Evolutionary conservation across 768 basidiomycete species (phyloP).

Genomic region (Coprinellus aureogranulatus): DNA sequence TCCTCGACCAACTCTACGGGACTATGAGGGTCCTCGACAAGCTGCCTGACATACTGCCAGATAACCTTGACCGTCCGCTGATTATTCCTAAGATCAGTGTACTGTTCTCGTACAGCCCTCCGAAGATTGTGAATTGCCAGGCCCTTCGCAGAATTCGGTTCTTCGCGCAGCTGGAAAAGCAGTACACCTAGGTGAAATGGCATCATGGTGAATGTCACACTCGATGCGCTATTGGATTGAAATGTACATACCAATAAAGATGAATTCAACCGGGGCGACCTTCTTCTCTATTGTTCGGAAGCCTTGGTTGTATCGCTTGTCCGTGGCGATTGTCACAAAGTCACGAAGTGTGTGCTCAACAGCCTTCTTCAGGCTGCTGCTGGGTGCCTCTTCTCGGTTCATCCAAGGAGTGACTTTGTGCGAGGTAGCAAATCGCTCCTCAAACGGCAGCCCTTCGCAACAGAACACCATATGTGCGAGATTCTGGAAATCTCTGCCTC

Average conservation of each 20-base stretch:
- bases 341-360: constrained; percentile 54
- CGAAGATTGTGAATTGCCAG: constrained; percentile 59
- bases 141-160: constrained; percentile 46
- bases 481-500: constrained; percentile 76
- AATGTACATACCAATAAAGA: constrained; percentile 65
- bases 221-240: not conserved
- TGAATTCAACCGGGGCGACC: constrained; percentile 74
- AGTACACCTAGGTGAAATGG: constrained; percentile 54
- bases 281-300: constrained; percentile 51
- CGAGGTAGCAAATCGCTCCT: constrained; percentile 50
- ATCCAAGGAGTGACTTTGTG: constrained; percentile 58
- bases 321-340: constrained; percentile 53
- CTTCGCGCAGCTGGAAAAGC: constrained; percentile 52
- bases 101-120: constrained; percentile 48
- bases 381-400: constrained; percentile 37
- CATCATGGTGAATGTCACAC: not conserved
- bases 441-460: constrained; percentile 52
- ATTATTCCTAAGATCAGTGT: constrained; percentile 68
- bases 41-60: constrained; percentile 39
- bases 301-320: constrained; percentile 37
- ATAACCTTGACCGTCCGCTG: constrained; percentile 49
- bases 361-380: constrained; percentile 46
- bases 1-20: not conserved
- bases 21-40: constrained; percentile 1
- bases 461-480: constrained; percentile 69